phyloP scores from a whole-genome alignment of 345 rosid species.

The Gynandropsis gynandra region DNA sequence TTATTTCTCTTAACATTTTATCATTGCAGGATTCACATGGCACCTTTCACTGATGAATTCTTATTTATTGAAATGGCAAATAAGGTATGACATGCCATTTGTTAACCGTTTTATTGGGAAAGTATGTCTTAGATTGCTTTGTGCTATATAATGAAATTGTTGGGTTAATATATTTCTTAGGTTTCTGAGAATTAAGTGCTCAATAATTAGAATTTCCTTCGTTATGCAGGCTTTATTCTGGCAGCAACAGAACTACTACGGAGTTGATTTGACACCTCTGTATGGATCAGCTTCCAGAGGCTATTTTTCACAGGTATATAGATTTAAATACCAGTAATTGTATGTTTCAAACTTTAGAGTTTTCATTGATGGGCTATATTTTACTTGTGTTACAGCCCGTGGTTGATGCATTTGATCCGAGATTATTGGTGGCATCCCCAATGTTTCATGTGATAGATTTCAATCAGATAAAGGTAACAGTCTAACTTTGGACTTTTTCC shows the following conservation, averaged over 20 bases:
- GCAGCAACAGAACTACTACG: conserved; percentile 92
- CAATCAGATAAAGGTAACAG: conserved; percentile 56
- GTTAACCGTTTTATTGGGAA: conserved; percentile 3
- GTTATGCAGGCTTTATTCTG: conserved; percentile 79
- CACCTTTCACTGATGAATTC: conserved; percentile 96
- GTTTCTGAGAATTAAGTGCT: background rate
- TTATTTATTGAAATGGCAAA: conserved; percentile 94
- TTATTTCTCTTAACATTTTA: conserved; percentile 10
- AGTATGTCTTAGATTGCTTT: background rate
- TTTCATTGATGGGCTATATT: conserved; percentile 14
- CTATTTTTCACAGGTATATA: conserved; percentile 84
- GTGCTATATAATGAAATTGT: background rate
- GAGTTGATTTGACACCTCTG: conserved; percentile 82
- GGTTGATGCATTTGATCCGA: conserved; percentile 98
- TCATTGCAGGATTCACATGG: conserved; percentile 90
- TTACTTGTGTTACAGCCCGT: conserved; percentile 60
- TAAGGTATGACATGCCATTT: conserved; percentile 51
- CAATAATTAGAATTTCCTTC: conserved; percentile 1
- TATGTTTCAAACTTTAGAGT: background rate
- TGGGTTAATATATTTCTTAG: conserved; percentile 2
- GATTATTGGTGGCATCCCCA: conserved; percentile 81
- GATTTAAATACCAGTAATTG: conserved; percentile 1
- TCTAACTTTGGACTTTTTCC: no score
- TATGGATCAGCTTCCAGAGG: conserved; percentile 82
- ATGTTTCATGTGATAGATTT: conserved; percentile 63